These are phyloP conservation scores for Acorus gramineus DNA, from an alignment of 106 monocot species.

Conservation along the genomic window DNA sequence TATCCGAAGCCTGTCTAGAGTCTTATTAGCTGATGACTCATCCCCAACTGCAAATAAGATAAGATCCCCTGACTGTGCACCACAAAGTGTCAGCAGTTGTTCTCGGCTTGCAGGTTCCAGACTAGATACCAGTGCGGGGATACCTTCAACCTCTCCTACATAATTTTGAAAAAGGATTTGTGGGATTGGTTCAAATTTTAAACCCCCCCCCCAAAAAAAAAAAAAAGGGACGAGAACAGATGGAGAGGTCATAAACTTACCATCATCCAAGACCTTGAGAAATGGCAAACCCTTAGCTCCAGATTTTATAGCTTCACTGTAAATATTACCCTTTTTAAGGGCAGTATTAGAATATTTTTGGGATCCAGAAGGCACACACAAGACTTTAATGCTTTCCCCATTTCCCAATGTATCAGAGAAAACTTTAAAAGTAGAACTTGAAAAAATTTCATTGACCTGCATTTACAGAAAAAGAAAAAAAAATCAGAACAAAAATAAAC, in stretches of 20 bases:
- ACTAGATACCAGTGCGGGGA: constrained; percentile 64
- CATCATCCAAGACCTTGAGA: constrained; percentile 79
- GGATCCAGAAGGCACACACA: constrained; percentile 76
- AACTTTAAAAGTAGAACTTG: constrained; percentile 64
- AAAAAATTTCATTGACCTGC: constrained; percentile 70
- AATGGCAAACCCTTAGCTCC: constrained; percentile 98
- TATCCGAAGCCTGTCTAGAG: constrained; percentile 72
- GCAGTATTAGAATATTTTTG: constrained; percentile 81
- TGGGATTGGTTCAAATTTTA: not conserved
- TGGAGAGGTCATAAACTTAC: constrained; percentile 18
- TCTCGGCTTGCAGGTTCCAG: constrained; percentile 37
- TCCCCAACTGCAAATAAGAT: constrained; percentile 89
- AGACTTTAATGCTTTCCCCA: constrained; percentile 70
- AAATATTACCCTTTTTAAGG: constrained; percentile 87
- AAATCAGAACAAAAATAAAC: not conserved
- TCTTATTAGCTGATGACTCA: constrained; percentile 53
- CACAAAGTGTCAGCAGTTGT: constrained; percentile 35
- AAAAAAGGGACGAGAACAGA: not conserved
- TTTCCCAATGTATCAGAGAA: constrained; percentile 70
- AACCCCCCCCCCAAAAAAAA: not conserved
- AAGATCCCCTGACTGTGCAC: constrained; percentile 69
- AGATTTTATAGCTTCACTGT: constrained; percentile 78
- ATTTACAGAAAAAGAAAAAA: constrained; percentile 7
- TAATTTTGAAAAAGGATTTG: constrained; percentile 9
- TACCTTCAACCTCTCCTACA: constrained; percentile 76